Conservation (phyloP, 208 protist genomes). For the Sergeia podlipaevii region DNA sequence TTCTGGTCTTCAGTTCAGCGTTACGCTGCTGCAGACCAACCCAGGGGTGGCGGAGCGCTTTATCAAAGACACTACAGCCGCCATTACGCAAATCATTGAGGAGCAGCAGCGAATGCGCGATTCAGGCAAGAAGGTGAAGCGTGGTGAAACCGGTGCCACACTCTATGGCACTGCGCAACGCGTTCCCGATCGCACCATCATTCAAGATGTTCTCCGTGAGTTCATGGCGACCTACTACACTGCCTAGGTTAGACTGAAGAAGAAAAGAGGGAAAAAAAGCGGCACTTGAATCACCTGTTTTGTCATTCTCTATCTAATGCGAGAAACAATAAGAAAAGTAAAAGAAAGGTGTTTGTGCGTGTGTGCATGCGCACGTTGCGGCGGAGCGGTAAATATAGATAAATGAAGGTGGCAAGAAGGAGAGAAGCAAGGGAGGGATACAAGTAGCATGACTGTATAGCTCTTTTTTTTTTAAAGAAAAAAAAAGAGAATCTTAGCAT, state of each 20-base stretch:
- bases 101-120: too few relatives aligned
- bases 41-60: slow-evolving; percentile 71
- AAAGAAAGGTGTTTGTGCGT: not conserved
- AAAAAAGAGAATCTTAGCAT: too few relatives aligned
- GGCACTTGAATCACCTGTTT: not conserved
- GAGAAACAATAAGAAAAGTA: slow-evolving; percentile 1
- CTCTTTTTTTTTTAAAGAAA: slow-evolving; percentile 1
- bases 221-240: slow-evolving; percentile 86
- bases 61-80: slow-evolving; percentile 58
- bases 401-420: slow-evolving; percentile 3
- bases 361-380: too few relatives aligned
- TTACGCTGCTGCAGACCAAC: slow-evolving; percentile 87
- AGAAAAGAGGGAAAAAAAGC: not conserved
- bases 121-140: slow-evolving; percentile 27
- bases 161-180: slow-evolving; percentile 93
- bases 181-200: slow-evolving; percentile 89
- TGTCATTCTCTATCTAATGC: too few relatives aligned
- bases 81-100: slow-evolving; percentile 24
- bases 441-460: not conserved
- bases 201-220: slow-evolving; percentile 81
- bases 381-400: too few relatives aligned
- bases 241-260: too few relatives aligned
- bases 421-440: not conserved
- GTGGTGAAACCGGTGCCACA: slow-evolving; percentile 48
- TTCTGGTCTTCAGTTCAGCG: slow-evolving; percentile 89